These are phyloP conservation scores for Neospermospora avenae DNA, from an alignment of 2,329 filamentous ascomycete species.

Conservation along the genomic window DNA sequence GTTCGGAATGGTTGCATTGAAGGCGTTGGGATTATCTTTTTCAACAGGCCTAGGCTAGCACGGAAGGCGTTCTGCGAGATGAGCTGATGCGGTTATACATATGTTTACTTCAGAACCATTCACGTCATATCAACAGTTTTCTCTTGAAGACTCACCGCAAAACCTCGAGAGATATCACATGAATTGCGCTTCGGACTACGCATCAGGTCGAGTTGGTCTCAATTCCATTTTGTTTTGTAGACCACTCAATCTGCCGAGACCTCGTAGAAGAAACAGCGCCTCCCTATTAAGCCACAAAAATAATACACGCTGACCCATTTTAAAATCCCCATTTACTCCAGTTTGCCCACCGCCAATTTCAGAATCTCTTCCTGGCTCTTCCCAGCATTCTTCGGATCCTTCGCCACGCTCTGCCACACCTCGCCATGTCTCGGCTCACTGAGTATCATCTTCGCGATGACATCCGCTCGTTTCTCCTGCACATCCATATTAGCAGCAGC, in stretches of 20 bases:
- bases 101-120: too few species aligned
- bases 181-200: too few species aligned
- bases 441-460: conserved; percentile 73
- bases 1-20: background rate
- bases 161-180: too few species aligned
- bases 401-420: conserved; percentile 81
- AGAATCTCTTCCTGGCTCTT: conserved; percentile 77
- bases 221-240: too few species aligned
- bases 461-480: conserved; percentile 80
- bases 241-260: too few species aligned
- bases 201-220: too few species aligned
- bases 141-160: too few species aligned
- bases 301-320: background rate
- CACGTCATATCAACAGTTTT: too few species aligned
- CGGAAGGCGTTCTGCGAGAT: too few species aligned
- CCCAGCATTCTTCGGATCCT: conserved; percentile 77
- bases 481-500: conserved; percentile 12
- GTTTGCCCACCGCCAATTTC: conserved; percentile 64
- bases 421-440: conserved; percentile 92
- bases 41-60: too few species aligned
- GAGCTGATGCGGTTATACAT: too few species aligned
- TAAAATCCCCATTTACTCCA: conserved; percentile 31
- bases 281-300: conserved; percentile 1
- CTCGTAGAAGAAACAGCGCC: too few species aligned
- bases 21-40: conserved; percentile 4